Conservation (phyloP, 2,329 filamentous ascomycete genomes). For the Colletotrichum australisinense region DNA sequence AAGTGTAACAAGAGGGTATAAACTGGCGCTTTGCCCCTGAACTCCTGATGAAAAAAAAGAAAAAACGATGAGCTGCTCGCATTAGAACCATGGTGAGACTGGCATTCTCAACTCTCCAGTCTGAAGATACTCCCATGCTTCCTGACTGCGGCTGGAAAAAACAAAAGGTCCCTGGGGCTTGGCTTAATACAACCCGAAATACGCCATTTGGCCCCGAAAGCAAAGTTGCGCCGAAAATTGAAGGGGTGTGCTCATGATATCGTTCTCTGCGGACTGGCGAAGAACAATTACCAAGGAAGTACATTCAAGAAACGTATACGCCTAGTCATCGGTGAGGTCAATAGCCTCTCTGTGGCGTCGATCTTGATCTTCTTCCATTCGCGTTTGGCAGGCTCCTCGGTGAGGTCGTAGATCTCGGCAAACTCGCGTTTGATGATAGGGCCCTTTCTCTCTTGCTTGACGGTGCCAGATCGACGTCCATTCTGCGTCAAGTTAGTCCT, state of each 20-base stretch:
- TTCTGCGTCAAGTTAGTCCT: neutral
- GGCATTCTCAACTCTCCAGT: neutral
- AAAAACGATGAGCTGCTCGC: neutral
- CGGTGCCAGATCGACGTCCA: neutral
- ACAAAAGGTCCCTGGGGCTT: no score
- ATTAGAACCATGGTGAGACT: neutral
- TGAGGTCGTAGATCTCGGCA: constrained; percentile 32
- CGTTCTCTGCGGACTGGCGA: neutral
- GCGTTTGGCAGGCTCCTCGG: constrained; percentile 22
- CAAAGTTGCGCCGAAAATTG: neutral
- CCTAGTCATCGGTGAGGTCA: constrained; percentile 36
- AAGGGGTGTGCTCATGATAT: neutral
- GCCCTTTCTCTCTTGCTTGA: constrained; percentile 26
- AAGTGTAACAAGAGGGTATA: constrained; percentile 20
- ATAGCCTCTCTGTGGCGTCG: constrained; percentile 26
- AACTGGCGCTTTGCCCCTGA: neutral
- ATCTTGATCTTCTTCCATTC: constrained; percentile 35
- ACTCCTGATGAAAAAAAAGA: neutral
- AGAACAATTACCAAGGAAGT: neutral
- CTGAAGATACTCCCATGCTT: neutral
- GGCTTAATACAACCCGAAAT: neutral
- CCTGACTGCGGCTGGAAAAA: neutral
- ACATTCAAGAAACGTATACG: neutral
- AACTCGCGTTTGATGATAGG: constrained; percentile 29
- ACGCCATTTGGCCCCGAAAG: neutral